phyloP scores from a whole-genome alignment of 2,329 filamentous ascomycete species.

The Uncinocarpus reesii region DNA sequence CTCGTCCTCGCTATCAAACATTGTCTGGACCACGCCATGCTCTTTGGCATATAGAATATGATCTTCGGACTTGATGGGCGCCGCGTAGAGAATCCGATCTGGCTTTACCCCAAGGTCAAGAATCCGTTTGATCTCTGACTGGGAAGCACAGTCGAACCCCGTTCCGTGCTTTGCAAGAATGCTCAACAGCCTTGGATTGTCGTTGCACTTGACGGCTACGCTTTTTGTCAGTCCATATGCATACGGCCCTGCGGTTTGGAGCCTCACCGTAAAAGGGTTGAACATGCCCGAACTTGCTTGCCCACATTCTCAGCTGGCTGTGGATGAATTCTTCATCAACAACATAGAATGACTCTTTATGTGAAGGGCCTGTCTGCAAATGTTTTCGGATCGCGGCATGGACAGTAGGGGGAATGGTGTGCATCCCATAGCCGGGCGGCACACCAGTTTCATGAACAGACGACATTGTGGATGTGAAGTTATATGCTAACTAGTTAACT shows the following conservation, averaged over 20 bases:
- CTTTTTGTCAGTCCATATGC: background rate
- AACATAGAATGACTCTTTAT: conserved; percentile 10
- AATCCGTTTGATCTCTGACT: conserved; percentile 20
- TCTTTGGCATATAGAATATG: conserved; percentile 18
- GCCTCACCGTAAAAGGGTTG: conserved; percentile 11
- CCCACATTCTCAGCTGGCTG: conserved; percentile 6
- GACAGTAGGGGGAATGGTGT: background rate
- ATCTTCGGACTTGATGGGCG: conserved; percentile 22
- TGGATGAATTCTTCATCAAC: conserved; percentile 6
- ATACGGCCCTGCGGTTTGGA: background rate
- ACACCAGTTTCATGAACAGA: background rate
- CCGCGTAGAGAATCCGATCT: conserved; percentile 22
- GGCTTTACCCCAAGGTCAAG: conserved; percentile 21
- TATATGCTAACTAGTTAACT: too few species aligned
- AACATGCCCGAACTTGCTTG: background rate
- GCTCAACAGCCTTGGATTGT: conserved; percentile 20
- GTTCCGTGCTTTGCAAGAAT: conserved; percentile 20
- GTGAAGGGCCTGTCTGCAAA: background rate
- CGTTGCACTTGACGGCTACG: conserved; percentile 27
- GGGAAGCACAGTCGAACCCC: conserved; percentile 25
- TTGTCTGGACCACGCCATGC: conserved; percentile 18
- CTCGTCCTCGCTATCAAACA: conserved; percentile 25
- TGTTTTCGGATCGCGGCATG: background rate
- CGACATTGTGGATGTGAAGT: background rate
- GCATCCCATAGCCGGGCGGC: background rate